Evolutionary conservation across 2,329 filamentous ascomycete genomes (phyloP), one percentile per base, ranked within the genome.

Genomic region (Colletotrichum magnum): DNA sequence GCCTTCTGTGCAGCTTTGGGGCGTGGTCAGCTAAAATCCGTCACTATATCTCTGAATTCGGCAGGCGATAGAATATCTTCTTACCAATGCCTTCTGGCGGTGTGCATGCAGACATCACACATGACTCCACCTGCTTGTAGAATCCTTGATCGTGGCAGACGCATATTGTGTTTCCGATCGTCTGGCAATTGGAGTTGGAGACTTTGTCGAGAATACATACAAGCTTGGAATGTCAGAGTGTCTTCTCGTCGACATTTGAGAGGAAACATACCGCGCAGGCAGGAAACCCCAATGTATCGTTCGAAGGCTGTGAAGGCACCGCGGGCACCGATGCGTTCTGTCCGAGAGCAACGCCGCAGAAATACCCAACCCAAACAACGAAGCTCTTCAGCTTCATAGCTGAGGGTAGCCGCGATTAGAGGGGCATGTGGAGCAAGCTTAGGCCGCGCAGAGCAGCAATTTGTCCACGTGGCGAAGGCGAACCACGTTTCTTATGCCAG

Each of bases 1-100:
- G 60, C 60, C 60, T 54, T 56, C 24, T 63, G 51, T 13, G 51
- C 51, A 18, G 51, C 60, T 63, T 54, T 16, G 10, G 39, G 21
- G 26, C 21, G 16, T 10, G 32, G 26, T 28, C 7, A 45, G 21
- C 21, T 28, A 52, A 4, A 5, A 21, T 26, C 21, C 3, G 15
- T 18, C 32, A 9, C 32, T 7, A 36, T 10, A 36, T 36, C 32
- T 36, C 32, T 36, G 6, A 21, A 2, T 26, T 15, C 12, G 6
- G 18, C 9, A 16, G 13, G 16, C 9, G 21, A 6, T 2, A 28
- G 16, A 6, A 3, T 6, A 13, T 21, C 32, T 6, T 52, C 60
- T 54, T 39, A 63, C 60, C 39, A 9, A 63, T 21, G 4, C 60
- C 60, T 15, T 63, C 60, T 6, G 26, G 51, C 4, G 51, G 60